Conservation (phyloP, 2,329 filamentous ascomycete genomes). For the Paecilomyces fulvus region DNA sequence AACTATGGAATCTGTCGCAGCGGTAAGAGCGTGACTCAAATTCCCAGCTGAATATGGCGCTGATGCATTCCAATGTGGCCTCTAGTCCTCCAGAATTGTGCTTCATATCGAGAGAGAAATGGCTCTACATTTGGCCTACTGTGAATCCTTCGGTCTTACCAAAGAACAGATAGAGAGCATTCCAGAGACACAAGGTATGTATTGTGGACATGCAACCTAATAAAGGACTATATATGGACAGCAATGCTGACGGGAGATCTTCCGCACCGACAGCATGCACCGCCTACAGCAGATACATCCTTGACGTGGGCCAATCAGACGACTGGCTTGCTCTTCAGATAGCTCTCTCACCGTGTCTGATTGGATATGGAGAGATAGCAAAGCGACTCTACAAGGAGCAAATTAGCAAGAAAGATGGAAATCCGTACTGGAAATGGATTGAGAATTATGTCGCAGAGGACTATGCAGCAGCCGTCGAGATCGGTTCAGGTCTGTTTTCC, state of each 20-base stretch:
- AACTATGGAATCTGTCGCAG: conserved; percentile 61
- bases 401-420: conserved; percentile 53
- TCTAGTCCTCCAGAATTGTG: conserved; percentile 60
- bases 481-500: conserved; percentile 55
- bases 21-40: conserved; percentile 40
- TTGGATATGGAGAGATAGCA: conserved; percentile 82
- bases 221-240: neutral
- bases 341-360: conserved; percentile 73
- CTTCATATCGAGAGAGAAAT: conserved; percentile 72
- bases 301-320: conserved; percentile 79
- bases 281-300: conserved; percentile 75
- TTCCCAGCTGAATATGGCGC: neutral
- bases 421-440: conserved; percentile 85
- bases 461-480: conserved; percentile 62
- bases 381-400: conserved; percentile 57
- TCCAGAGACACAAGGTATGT: conserved; percentile 63
- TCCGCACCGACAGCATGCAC: conserved; percentile 53
- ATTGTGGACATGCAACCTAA: neutral
- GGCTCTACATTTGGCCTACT: conserved; percentile 73
- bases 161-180: conserved; percentile 62
- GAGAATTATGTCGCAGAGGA: conserved; percentile 78
- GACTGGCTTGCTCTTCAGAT: conserved; percentile 84
- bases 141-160: conserved; percentile 68
- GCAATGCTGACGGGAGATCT: conserved; percentile 4
- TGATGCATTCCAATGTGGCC: neutral